Percentiles rank a stretch among this genome's conserved stretches.
Conservation (phyloP, 1,284 basidiomycete species). For the Apiotrichum mycotoxinovorans region DNA sequence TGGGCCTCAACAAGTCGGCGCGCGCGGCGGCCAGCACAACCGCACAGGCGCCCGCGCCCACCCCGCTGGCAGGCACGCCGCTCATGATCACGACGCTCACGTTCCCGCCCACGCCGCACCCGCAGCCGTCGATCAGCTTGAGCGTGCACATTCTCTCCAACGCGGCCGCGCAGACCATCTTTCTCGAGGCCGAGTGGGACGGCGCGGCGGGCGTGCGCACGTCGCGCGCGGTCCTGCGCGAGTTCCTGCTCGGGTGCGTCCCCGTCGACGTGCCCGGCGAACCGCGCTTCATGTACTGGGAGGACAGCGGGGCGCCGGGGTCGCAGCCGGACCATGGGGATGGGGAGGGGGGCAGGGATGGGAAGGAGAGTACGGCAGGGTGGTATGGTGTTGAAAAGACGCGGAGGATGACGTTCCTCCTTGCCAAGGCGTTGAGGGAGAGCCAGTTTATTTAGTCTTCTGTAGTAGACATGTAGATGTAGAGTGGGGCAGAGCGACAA, state of each 20-base stretch:
- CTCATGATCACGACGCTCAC: conserved; percentile 30
- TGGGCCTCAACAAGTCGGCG: conserved; percentile 42
- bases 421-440: conserved; percentile 17
- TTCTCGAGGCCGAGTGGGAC: conserved; percentile 39
- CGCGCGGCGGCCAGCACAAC: conserved; percentile 39
- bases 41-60: conserved; percentile 30
- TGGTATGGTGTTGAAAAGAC: conserved; percentile 5
- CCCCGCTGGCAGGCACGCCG: conserved; percentile 33
- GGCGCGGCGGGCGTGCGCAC: conserved; percentile 1
- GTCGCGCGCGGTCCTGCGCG: conserved; percentile 18
- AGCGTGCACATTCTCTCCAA: conserved; percentile 34
- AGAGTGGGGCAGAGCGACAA: too few species aligned
- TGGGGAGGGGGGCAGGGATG: not conserved
- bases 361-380: not conserved
- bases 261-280: conserved; percentile 27
- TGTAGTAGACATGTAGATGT: not conserved
- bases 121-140: conserved; percentile 26
- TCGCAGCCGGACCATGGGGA: conserved; percentile 20
- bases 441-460: conserved; percentile 11
- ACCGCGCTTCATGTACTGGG: conserved; percentile 18
- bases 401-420: conserved; percentile 9
- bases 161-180: conserved; percentile 29
- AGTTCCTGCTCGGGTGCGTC: conserved; percentile 37
- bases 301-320: conserved; percentile 24
- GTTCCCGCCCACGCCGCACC: conserved; percentile 28